phyloP scores from a whole-genome alignment of 148 eudicot species.

The Camellia sinensis region DNA sequence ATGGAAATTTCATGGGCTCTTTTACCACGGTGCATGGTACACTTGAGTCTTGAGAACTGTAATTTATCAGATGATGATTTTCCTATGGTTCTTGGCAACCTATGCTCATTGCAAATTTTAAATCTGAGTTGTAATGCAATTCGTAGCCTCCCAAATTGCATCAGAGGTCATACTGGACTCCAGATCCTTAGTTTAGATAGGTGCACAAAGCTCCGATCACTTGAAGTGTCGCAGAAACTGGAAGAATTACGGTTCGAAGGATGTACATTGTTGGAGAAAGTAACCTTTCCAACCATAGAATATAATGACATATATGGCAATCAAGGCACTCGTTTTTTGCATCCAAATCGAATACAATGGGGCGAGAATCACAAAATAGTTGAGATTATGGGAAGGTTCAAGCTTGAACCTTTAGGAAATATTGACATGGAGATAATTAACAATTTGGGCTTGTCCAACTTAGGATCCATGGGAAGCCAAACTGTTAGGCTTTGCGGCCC shows the following conservation, averaged over 20 bases:
- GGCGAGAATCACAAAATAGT: not conserved
- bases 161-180: not conserved
- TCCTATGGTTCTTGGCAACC: not conserved
- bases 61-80: not conserved
- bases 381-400: accelerated
- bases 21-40: not conserved
- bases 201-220: not conserved
- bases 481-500: too few relatives aligned
- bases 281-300: not conserved
- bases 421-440: not conserved
- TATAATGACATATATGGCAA: too few relatives aligned
- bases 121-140: not conserved
- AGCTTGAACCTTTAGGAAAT: not conserved
- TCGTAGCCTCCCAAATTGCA: not conserved
- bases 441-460: too few relatives aligned
- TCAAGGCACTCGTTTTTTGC: too few relatives aligned
- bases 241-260: not conserved
- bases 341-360: too few relatives aligned
- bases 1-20: not conserved
- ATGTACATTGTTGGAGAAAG: not conserved
- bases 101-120: not conserved
- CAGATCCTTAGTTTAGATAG: not conserved
- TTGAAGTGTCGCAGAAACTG: not conserved
- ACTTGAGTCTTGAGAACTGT: not conserved
- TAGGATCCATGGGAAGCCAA: too few relatives aligned